Evolutionary conservation across 1,139 yeast species (phyloP).

Genomic region (Sugiyamaella pinicola): DNA sequence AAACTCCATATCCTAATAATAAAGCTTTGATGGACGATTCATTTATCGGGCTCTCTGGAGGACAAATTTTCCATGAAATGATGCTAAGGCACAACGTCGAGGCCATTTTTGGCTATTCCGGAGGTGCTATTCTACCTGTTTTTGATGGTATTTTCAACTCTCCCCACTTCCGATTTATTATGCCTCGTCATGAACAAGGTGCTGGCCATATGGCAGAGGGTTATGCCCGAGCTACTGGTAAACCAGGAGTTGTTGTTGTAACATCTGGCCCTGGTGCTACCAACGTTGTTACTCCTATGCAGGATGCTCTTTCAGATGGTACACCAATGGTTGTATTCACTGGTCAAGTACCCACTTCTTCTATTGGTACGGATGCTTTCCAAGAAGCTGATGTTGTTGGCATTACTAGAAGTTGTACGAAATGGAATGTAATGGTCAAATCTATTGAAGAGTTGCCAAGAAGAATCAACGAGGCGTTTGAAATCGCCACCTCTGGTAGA

Average conservation of each 20-base stretch:
- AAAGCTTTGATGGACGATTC: constrained; percentile 59
- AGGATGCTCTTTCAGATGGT: constrained; percentile 97
- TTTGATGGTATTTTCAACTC: constrained; percentile 96
- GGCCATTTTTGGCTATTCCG: constrained; percentile 93
- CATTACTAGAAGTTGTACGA: constrained; percentile 94
- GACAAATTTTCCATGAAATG: constrained; percentile 98
- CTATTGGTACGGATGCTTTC: constrained; percentile 98
- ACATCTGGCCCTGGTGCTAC: constrained; percentile 99
- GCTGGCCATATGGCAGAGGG: constrained; percentile 99
- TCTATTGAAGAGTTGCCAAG: constrained; percentile 91
- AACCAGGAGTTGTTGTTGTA: constrained; percentile 97
- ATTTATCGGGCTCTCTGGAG: constrained; percentile 93
- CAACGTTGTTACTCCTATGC: constrained; percentile 94
- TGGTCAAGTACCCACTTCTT: constrained; percentile 94
- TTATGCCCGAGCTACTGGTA: constrained; percentile 91
- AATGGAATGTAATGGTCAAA: constrained; percentile 99
- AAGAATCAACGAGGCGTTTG: constrained; percentile 96
- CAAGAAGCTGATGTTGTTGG: constrained; percentile 99
- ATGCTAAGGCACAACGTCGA: constrained; percentile 95
- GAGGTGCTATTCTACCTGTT: constrained; percentile 98
- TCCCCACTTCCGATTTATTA: constrained; percentile 80
- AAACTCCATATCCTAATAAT: constrained; percentile 18
- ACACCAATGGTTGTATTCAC: constrained; percentile 96
- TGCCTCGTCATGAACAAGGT: constrained; percentile 98
- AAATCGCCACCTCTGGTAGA: constrained; percentile 92